Conservation (phyloP, 305 asterid species). For the Striga hermonthica region DNA sequence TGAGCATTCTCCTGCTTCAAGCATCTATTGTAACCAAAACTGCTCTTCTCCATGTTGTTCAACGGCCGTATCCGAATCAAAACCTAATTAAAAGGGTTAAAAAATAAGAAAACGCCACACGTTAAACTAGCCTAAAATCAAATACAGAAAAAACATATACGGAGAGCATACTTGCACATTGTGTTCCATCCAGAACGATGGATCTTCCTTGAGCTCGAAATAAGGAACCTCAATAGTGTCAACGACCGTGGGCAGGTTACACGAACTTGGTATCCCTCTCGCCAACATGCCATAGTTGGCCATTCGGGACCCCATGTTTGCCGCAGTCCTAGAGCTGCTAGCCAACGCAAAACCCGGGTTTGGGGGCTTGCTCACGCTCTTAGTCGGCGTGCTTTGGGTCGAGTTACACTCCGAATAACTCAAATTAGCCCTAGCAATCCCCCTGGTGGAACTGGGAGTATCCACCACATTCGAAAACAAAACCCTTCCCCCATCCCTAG, state of each 20-base stretch:
- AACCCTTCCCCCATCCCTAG: slow-evolving; percentile 56
- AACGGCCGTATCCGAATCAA: slow-evolving; percentile 92
- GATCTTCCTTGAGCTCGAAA: slow-evolving; percentile 83
- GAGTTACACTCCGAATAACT: slow-evolving; percentile 76
- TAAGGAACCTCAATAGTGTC: slow-evolving; percentile 72
- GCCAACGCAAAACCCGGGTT: slow-evolving; percentile 53
- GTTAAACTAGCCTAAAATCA: slow-evolving; percentile 11
- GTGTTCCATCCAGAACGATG: slow-evolving; percentile 96
- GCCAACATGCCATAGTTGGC: slow-evolving; percentile 58
- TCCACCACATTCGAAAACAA: slow-evolving; percentile 36
- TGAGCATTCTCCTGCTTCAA: slow-evolving; percentile 91
- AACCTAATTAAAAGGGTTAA: slow-evolving; percentile 51
- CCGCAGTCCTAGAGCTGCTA: slow-evolving; percentile 60
- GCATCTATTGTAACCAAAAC: slow-evolving; percentile 67
- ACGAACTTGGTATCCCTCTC: slow-evolving; percentile 61
- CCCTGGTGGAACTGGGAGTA: slow-evolving; percentile 71
- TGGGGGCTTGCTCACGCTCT: slow-evolving; percentile 81
- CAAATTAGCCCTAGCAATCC: slow-evolving; percentile 47
- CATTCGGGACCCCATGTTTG: slow-evolving; percentile 52
- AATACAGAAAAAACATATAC: neutral
- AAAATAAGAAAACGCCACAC: slow-evolving; percentile 5
- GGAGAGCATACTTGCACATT: slow-evolving; percentile 75
- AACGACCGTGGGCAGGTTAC: slow-evolving; percentile 47
- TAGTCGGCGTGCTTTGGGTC: slow-evolving; percentile 76
- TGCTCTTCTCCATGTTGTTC: slow-evolving; percentile 68